These are phyloP conservation scores for Coemansia pectinata DNA, from an alignment of 192 early-diverging fungal species.

Conservation along the genomic window DNA sequence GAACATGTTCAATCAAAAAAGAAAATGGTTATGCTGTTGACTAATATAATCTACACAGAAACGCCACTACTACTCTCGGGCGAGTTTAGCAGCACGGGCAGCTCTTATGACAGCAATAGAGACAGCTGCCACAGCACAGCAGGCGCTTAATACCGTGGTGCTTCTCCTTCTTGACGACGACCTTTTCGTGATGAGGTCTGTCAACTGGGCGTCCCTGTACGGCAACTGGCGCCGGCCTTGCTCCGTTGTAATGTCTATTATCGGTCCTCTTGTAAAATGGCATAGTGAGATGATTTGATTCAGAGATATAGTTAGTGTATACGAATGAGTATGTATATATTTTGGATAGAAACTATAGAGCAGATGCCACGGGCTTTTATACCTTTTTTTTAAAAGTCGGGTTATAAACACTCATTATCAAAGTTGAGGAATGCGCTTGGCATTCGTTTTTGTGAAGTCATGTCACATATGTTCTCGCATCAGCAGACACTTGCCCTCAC, in stretches of 20 bases:
- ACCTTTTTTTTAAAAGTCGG: not conserved
- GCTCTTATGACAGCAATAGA: not conserved
- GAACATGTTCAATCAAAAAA: not conserved
- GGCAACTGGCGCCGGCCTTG: not conserved
- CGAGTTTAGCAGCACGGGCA: not conserved
- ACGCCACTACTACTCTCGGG: not conserved
- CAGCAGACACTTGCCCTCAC: not conserved
- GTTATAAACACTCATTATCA: not conserved
- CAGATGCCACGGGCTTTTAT: not conserved
- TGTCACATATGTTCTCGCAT: not conserved
- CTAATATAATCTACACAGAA: not conserved
- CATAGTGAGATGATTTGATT: not conserved
- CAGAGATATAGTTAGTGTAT: not conserved
- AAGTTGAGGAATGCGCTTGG: not conserved
- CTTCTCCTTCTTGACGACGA: not conserved
- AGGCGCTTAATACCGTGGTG: not conserved
- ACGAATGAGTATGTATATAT: not conserved
- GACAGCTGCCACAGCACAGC: not conserved
- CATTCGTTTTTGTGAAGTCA: not conserved
- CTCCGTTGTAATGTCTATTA: not conserved
- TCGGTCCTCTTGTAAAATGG: not conserved
- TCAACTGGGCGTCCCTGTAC: constrained; percentile 1
- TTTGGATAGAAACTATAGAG: not conserved
- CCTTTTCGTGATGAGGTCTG: not conserved
- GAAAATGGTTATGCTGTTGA: not conserved